These are phyloP conservation scores for Leccinum pachyderme DNA, from an alignment of 1,284 basidiomycete genomes.

Conservation along the genomic window DNA sequence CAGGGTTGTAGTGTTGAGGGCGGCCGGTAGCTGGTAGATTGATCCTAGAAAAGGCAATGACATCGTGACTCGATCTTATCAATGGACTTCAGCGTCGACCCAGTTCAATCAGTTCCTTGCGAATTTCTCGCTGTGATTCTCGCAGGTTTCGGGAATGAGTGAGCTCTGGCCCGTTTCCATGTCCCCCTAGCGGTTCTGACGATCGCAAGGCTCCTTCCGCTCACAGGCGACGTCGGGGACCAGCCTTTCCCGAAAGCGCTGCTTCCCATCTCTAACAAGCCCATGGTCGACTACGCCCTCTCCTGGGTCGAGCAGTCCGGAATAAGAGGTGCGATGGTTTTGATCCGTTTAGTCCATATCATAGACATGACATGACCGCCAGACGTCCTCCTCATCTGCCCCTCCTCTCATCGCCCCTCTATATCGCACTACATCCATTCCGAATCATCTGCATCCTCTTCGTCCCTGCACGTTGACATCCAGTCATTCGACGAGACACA, in stretches of 20 bases:
- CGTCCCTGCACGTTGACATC: conserved; percentile 66
- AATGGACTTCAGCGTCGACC: conserved; percentile 65
- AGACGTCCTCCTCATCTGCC: conserved; percentile 88
- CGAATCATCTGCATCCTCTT: conserved; percentile 51
- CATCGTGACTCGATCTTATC: conserved; percentile 6
- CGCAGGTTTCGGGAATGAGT: conserved; percentile 88
- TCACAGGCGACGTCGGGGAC: conserved; percentile 72
- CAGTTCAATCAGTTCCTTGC: conserved; percentile 45
- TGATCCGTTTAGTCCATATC: conserved; percentile 6
- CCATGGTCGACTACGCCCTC: conserved; percentile 83
- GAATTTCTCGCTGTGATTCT: conserved; percentile 86
- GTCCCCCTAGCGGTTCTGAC: neutral
- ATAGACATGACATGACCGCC: conserved; percentile 6
- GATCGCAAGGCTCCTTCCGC: conserved; percentile 57
- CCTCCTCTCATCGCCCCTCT: conserved; percentile 66
- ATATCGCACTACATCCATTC: conserved; percentile 83
- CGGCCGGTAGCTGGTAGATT: conserved; percentile 2
- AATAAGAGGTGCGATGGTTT: conserved; percentile 63
- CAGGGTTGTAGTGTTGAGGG: neutral
- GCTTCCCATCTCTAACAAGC: conserved; percentile 83
- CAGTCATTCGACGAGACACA: conserved; percentile 74
- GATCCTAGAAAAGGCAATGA: conserved; percentile 23
- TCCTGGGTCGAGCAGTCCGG: conserved; percentile 87
- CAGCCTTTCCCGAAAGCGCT: conserved; percentile 82
- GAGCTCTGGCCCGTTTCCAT: conserved; percentile 22